Conservation (phyloP, 2,329 filamentous ascomycete genomes). For the Teratosphaeria gauchensis region DNA sequence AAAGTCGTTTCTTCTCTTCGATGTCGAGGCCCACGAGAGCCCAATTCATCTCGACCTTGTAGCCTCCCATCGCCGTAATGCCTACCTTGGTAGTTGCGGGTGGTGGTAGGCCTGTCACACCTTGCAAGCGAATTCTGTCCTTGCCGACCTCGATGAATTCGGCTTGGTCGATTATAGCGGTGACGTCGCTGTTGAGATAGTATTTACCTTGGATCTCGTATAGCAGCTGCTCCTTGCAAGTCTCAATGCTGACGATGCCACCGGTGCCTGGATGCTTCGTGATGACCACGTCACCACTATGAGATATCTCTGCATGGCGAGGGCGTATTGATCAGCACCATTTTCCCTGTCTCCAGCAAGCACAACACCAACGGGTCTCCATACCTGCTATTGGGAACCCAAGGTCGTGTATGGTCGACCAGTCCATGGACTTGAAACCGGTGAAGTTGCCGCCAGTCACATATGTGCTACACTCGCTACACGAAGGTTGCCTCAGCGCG, state of each 20-base stretch:
- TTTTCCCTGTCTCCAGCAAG: too few species aligned
- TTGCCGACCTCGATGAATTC: slow-evolving; percentile 39
- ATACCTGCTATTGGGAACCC: slow-evolving; percentile 1
- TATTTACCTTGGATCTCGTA: slow-evolving; percentile 46
- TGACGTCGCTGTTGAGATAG: slow-evolving; percentile 48
- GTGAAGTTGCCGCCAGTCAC: slow-evolving; percentile 31
- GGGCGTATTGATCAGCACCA: slow-evolving; percentile 6
- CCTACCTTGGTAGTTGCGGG: slow-evolving; percentile 41
- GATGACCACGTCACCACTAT: slow-evolving; percentile 24
- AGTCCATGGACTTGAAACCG: slow-evolving; percentile 29
- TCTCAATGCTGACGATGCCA: slow-evolving; percentile 33
- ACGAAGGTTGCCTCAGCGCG: not conserved
- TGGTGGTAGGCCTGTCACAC: slow-evolving; percentile 33
- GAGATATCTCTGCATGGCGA: slow-evolving; percentile 21
- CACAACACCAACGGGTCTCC: too few species aligned
- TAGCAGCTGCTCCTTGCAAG: slow-evolving; percentile 41
- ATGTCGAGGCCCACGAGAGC: slow-evolving; percentile 35
- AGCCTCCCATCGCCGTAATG: slow-evolving; percentile 35
- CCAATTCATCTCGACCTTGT: slow-evolving; percentile 33
- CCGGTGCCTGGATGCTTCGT: slow-evolving; percentile 25
- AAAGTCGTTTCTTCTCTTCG: slow-evolving; percentile 33
- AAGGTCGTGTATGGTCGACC: slow-evolving; percentile 20
- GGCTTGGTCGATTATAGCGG: slow-evolving; percentile 38
- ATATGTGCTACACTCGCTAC: slow-evolving; percentile 26
- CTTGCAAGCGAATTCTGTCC: slow-evolving; percentile 40